Conservation (phyloP, 2,329 filamentous ascomycete genomes). For the Alternaria infectoria region DNA sequence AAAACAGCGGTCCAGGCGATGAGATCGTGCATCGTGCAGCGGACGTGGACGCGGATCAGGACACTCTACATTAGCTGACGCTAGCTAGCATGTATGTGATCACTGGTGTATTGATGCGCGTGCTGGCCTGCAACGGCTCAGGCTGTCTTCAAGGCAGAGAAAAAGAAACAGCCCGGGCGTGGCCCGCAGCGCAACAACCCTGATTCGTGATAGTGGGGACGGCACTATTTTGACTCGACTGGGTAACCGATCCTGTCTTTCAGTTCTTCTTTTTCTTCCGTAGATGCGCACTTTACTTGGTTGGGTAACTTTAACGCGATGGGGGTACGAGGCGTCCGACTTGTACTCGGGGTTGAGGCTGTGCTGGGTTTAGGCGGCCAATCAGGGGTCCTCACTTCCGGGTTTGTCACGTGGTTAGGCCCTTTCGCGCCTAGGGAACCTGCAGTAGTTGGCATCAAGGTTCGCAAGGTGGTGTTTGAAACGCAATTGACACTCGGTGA, state of each 20-base stretch:
- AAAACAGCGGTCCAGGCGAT: background rate
- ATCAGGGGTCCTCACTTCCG: background rate
- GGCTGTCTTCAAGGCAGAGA: conserved; percentile 14
- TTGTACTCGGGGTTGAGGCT: conserved; percentile 12
- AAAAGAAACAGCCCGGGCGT: background rate
- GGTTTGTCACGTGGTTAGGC: background rate
- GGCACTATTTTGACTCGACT: background rate
- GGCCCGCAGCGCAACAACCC: background rate
- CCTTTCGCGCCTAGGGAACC: background rate
- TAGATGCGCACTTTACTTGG: background rate
- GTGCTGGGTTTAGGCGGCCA: conserved; percentile 3
- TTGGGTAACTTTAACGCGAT: background rate
- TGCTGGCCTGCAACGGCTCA: conserved; percentile 5
- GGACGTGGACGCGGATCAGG: background rate
- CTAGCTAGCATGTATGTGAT: background rate
- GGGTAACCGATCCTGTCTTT: background rate
- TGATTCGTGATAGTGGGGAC: conserved; percentile 2
- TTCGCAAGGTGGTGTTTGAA: background rate
- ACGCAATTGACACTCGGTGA: background rate
- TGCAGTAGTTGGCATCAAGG: background rate
- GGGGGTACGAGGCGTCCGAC: conserved; percentile 2
- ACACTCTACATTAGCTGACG: background rate
- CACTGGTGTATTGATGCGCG: background rate
- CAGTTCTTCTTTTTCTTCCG: background rate
- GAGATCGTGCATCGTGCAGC: conserved; percentile 3